Base-by-base conservation (phyloP, 306 rosid genomes). In the Luffa aegyptiaca region DNA sequence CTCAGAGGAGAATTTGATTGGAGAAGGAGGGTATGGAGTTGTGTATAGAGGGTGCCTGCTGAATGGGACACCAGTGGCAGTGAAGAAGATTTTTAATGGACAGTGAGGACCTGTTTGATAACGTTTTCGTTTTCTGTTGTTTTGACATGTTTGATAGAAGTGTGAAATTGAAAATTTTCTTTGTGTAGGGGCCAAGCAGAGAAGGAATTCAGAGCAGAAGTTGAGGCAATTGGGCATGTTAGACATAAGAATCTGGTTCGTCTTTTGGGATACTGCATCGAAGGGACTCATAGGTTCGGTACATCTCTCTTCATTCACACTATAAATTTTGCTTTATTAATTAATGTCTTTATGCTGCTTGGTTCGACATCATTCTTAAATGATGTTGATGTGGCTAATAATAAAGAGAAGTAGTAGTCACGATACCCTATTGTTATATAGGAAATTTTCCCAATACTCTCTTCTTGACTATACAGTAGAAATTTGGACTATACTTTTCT, bases 11-110 rank as follows among this genome's bases (percentile, higher is more conserved):
- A 90, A 91, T 78, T 88, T 94, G 39, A 79, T 94, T 0, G 98
- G 98, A 31, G 98, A 94, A 86, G 98, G 98, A n/a, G 98, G 98
- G 33, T 94, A 94, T 81, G 98, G 98, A 82, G 84, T 94, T 70
- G 98, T 94, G 74, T 94, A 91, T 75, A 79, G 70, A 81, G 98
- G 98, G 39, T 84, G 90, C 65, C 85, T 94, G 87, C 83, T 90
- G 66, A 94, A 94, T 86, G 98, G 98, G 46, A 89, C 89, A 85
- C 89, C 89, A 1, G 97, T 94, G 57, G 98, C 98, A 61, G 97
- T 94, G 76, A 94, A 94, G 82, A 94, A 90, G 93, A 94, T 94
- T 86, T 94, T 94, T 65, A 94, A 94, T 77, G 93, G 92, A 83
- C 81, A 90, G 98, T 94, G 84, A 88, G 98, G 31, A 26, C 31